These are phyloP conservation scores for Pseudopyrenochaeta lycopersici DNA, from an alignment of 2,329 filamentous ascomycete genomes.

Conservation along the genomic window DNA sequence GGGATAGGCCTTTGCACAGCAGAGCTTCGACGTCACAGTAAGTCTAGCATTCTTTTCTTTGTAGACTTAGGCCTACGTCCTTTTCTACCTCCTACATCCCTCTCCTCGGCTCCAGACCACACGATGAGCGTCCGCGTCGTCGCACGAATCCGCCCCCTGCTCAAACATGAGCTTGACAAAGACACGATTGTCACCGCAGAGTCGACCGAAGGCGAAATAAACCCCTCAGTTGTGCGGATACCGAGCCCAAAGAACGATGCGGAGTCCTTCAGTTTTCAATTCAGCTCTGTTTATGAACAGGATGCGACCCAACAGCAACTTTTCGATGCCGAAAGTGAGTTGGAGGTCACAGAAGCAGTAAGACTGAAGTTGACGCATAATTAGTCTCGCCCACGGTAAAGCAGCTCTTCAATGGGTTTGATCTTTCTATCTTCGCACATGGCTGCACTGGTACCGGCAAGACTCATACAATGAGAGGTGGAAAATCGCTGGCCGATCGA, in stretches of 20 bases:
- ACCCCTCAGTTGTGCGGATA: constrained; percentile 78
- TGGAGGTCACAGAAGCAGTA: background rate
- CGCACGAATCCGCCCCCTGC: constrained; percentile 86
- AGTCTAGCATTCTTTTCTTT: constrained; percentile 43
- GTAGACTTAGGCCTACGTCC: constrained; percentile 33
- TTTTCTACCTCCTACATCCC: constrained; percentile 15
- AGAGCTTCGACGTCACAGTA: constrained; percentile 42
- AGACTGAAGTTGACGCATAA: constrained; percentile 25
- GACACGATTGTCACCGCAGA: constrained; percentile 82
- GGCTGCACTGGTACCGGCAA: constrained; percentile 94
- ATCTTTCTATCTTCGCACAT: constrained; percentile 83
- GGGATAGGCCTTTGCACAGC: constrained; percentile 25
- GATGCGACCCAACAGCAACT: constrained; percentile 83
- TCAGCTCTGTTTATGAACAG: constrained; percentile 91
- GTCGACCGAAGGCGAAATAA: constrained; percentile 50
- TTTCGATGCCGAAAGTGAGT: constrained; percentile 84
- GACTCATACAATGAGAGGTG: constrained; percentile 95
- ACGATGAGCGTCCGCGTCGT: constrained; percentile 79
- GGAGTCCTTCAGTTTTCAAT: constrained; percentile 93
- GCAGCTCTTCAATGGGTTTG: constrained; percentile 84
- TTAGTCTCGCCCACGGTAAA: constrained; percentile 89
- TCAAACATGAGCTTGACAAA: constrained; percentile 84
- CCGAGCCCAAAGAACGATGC: constrained; percentile 92
- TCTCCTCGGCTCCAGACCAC: constrained; percentile 15
- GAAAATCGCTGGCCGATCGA: constrained; percentile 83